Base-by-base conservation (phyloP, 1,284 basidiomycete species). In the Porodaedalea pini region DNA sequence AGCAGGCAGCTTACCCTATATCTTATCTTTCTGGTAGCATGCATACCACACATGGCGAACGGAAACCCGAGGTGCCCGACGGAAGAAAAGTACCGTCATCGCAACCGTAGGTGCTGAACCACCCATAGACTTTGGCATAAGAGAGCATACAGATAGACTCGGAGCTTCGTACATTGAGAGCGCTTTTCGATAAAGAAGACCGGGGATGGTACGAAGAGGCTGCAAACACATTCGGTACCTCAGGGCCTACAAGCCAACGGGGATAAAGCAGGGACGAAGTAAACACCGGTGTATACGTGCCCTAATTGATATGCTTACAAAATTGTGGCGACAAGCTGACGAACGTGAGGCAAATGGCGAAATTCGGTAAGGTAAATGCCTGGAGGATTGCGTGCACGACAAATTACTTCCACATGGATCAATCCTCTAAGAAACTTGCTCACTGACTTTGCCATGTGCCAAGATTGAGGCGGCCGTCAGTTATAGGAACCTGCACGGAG, bases 391-490 rank as follows among this genome's bases (percentile, higher is more conserved):
- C 32, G 32, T 13, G 32, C 34, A 34, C 13, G 23, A 37, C 17
- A 54, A n/a, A 34, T n/a, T 17, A 21, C 21, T 36, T 25, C 39
- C 25, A 54, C 25, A 51, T 17, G 37, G 29, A 5, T 32, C 44
- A 4, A 27, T 13, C 29, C 8, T 37, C 36, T 10, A 43, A 43
- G 37, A 40, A 21, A 21, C 37, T 58, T 13, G 13, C 47, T 48
- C 25, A 56, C 71, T 62, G 44, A 79, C 88, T 92, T 79, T 96
- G 94, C 94, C 93, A 97, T 17, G 91, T 95, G 3, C 93, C 94
- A 39, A 95, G 75, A 63, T 90, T 92, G 61, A 96, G 74, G 47
- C 79, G 77, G 2, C 89, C 92, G 59, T 90, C 80, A 1, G 91
- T 90, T 65, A 97, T 93, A 3, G 94, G 94, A 27, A 96, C 77